Evolutionary conservation across 208 protist species (phyloP), one percentile per base, ranked within the genome.

Genomic region (Trypanosoma boissoni): DNA sequence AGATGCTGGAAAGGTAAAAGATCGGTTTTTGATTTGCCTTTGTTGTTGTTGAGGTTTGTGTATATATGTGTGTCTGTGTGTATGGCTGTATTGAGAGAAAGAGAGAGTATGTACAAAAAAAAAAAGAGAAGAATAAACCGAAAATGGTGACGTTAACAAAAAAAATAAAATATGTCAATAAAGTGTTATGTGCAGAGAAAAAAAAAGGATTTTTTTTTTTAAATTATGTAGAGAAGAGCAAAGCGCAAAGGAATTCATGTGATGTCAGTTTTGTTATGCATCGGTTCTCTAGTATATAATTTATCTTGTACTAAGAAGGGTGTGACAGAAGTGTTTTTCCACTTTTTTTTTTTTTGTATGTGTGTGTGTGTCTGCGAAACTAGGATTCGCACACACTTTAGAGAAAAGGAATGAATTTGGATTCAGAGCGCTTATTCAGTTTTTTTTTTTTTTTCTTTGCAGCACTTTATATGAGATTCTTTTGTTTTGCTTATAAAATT

Each of bases 311-410:
- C n/a, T n/a, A n/a, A n/a, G n/a, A n/a, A n/a, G n/a, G n/a, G n/a
- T n/a, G n/a, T n/a, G n/a, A n/a, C n/a, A n/a, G n/a, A 43, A n/a
- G 2, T 53, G 8, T n/a, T 55, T 36, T 2, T 48, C 4, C 31
- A 26, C 3, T 49, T 49, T 60, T 60, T 49, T 60, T 48, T 2
- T 50, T 4, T 57, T 48, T 44, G n/a, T 48, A n/a, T n/a, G n/a
- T n/a, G n/a, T n/a, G n/a, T n/a, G n/a, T n/a, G n/a, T n/a, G n/a
- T n/a, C n/a, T n/a, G n/a, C n/a, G n/a, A n/a, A n/a, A n/a, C n/a
- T n/a, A n/a, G n/a, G n/a, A n/a, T n/a, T n/a, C n/a, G n/a, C n/a
- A n/a, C n/a, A n/a, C n/a, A n/a, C n/a, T n/a, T n/a, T n/a, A n/a
- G n/a, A n/a, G n/a, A n/a, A n/a, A n/a, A n/a, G n/a, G n/a, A n/a